Evolutionary conservation across 2,329 filamentous ascomycete genomes (phyloP).

Genomic region (Ambrosiella xylebori): DNA sequence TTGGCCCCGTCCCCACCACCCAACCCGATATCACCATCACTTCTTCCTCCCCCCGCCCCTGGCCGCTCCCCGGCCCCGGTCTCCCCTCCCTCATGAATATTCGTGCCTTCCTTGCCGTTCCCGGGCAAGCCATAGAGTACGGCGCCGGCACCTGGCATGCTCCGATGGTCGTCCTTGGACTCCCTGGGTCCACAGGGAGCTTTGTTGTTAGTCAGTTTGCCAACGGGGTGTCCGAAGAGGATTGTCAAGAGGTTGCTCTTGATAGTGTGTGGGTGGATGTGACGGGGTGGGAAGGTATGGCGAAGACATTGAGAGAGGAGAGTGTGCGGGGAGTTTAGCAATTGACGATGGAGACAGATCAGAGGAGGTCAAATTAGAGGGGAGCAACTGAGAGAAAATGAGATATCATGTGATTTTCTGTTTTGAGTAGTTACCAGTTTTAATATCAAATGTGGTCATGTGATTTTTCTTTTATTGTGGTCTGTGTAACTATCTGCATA

Average conservation of each 20-base stretch:
- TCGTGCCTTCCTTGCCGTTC: constrained; percentile 61
- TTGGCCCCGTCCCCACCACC: constrained; percentile 8
- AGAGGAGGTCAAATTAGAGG: too few relatives aligned
- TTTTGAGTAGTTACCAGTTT: neutral
- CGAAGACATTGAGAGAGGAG: neutral
- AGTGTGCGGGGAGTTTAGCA: neutral
- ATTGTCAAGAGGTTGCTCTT: constrained; percentile 59
- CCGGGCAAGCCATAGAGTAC: constrained; percentile 77
- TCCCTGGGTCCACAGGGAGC: constrained; percentile 39
- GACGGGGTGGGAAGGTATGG: neutral
- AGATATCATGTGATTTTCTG: too few relatives aligned
- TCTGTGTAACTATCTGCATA: too few relatives aligned
- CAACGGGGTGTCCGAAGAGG: constrained; percentile 66
- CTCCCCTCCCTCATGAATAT: constrained; percentile 56
- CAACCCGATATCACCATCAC: constrained; percentile 14
- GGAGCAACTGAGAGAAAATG: neutral
- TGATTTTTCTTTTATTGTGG: neutral
- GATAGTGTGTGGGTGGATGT: neutral
- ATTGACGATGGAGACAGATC: neutral
- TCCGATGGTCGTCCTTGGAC: constrained; percentile 78
- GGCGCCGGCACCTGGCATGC: constrained; percentile 87
- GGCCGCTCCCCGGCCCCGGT: constrained; percentile 38
- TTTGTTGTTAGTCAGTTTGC: constrained; percentile 83
- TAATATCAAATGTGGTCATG: neutral
- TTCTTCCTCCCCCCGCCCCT: constrained; percentile 17